Evolutionary conservation across 345 rosid species (phyloP).

Genomic region (Bruguiera gymnorhiza): DNA sequence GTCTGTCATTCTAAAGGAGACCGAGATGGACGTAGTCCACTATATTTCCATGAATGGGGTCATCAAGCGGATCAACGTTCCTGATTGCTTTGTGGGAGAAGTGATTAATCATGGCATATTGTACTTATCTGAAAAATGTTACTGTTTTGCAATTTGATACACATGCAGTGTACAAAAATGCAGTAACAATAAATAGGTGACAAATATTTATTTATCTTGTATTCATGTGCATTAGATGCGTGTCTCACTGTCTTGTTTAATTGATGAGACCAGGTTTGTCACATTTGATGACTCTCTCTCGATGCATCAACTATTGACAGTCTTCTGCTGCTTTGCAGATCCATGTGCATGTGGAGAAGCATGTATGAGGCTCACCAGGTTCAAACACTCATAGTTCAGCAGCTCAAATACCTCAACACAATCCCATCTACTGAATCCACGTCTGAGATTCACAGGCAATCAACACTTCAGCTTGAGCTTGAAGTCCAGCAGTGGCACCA

Average conservation of each 20-base stretch:
- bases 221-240: too few species aligned
- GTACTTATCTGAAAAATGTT: too few species aligned
- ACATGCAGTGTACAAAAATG: too few species aligned
- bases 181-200: too few species aligned
- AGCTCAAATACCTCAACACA: conserved; percentile 82
- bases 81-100: too few species aligned
- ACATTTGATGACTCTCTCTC: neutral
- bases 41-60: neutral
- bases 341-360: conserved; percentile 99
- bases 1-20: neutral
- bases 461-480: conserved; percentile 87
- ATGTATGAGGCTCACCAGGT: conserved; percentile 99
- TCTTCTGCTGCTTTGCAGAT: conserved; percentile 33
- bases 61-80: neutral
- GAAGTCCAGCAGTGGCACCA: conserved; percentile 91
- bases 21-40: neutral
- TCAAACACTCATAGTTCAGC: conserved; percentile 93
- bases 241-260: too few species aligned
- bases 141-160: too few species aligned
- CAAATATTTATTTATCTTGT: too few species aligned
- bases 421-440: conserved; percentile 85
- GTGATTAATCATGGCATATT: neutral
- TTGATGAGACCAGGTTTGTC: too few species aligned
- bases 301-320: neutral
- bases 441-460: conserved; percentile 86